phyloP scores from a whole-genome alignment of 108 stramenopile genomes.

The Pelagomonas calceolata region DNA sequence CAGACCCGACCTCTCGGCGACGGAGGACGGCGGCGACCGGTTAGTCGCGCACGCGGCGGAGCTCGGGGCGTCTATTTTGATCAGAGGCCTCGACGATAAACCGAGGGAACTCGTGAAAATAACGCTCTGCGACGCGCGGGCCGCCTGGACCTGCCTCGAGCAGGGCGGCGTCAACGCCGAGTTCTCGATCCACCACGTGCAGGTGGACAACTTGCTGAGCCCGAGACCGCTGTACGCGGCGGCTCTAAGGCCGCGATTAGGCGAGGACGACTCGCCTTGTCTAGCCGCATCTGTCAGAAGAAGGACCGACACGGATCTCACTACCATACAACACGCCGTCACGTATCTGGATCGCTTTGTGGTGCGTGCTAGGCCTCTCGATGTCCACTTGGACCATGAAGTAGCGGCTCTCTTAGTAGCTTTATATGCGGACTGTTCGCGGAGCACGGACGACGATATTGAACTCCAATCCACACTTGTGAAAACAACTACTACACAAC shows the following conservation, averaged over 20 bases:
- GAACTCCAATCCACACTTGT: too few species aligned
- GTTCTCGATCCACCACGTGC: neutral
- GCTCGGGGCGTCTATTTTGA: too few species aligned
- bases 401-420: neutral
- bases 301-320: neutral
- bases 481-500: too few species aligned
- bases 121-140: neutral
- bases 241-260: neutral
- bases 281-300: neutral
- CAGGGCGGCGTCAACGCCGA: neutral
- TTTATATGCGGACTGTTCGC: neutral
- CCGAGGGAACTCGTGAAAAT: neutral
- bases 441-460: too few species aligned
- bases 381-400: neutral
- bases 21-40: neutral
- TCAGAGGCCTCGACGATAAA: too few species aligned
- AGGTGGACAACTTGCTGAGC: neutral
- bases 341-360: neutral
- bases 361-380: neutral
- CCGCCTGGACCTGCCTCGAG: neutral
- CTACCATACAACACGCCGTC: neutral
- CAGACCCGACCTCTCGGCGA: neutral
- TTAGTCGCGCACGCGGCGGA: neutral
- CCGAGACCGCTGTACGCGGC: neutral
- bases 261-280: neutral